Evolutionary conservation across 2,329 filamentous ascomycete genomes (phyloP).

Genomic region (Alternaria ethzedia): DNA sequence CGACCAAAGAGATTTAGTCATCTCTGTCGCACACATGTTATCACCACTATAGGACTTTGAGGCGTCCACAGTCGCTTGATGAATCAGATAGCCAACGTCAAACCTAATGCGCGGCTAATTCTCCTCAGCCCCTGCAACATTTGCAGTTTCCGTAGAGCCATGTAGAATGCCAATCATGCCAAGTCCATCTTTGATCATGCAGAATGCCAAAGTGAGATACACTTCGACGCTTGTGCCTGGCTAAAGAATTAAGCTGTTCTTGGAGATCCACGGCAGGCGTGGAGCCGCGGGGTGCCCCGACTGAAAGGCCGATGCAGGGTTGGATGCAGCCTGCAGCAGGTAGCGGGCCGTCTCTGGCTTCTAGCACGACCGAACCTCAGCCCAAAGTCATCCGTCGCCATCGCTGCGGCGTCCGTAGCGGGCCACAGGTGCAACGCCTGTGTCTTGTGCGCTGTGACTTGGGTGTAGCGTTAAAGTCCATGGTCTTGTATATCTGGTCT

Average conservation of each 20-base stretch:
- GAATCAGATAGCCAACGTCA: not conserved
- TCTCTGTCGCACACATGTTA: not conserved
- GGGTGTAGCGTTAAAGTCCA: not conserved
- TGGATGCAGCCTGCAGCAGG: conserved; percentile 1
- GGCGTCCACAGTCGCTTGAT: not conserved
- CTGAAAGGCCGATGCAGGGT: not conserved
- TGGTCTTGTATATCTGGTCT: not conserved
- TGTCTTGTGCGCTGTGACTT: conserved; percentile 3
- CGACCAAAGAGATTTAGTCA: not conserved
- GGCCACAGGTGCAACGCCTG: conserved; percentile 3
- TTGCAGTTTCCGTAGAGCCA: not conserved
- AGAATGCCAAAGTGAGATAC: not conserved
- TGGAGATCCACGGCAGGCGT: conserved; percentile 5
- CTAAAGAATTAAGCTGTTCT: conserved; percentile 2
- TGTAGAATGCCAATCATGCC: not conserved
- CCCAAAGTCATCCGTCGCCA: conserved; percentile 4
- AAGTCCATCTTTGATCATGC: not conserved
- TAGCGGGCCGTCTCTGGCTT: conserved; percentile 3
- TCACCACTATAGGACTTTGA: not conserved
- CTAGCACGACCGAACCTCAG: conserved; percentile 1
- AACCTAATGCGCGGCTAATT: not conserved
- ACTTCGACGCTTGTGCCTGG: conserved; percentile 9
- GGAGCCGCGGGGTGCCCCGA: conserved; percentile 2
- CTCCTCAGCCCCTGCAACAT: not conserved
- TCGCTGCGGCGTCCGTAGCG: conserved; percentile 6